Evolutionary conservation across 2,329 filamentous ascomycete genomes (phyloP), one percentile per base, ranked within the genome.

Genomic region (Cadophora sp.): DNA sequence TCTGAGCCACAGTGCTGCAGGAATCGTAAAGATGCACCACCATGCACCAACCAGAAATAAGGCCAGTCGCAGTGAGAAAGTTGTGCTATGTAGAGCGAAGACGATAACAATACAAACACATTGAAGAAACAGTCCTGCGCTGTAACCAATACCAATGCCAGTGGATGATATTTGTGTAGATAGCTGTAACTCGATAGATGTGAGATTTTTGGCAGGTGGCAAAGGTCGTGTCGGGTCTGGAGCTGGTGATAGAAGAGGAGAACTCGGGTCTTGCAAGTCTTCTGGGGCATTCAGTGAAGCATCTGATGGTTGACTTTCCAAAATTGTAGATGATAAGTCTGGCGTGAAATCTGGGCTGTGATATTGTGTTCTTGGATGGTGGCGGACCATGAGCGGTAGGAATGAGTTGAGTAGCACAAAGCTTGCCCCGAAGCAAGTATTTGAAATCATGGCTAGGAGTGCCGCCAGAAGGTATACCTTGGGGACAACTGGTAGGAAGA

Each of bases 381-480:
- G 89, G 58, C 95, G 88, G 67, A 98, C 96, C 11, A 99, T 85
- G 9, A 99, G 83, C 0, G 96, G 96, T 53, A 99, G 83, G 76
- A 97, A 99, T 0, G 94, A 97, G 81, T 99, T 99, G 56, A 99
- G 83, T 14, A 99, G 85, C 2, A 99, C 96, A 79, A 97, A 98
- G 0, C 94, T 97, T 19, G 94, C 94, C 26, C 96, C 96, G 77
- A 97, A 97, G 55, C 93, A 95, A 1, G 93, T 97, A 78, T 98
- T 98, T 43, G 94, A 92, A 61, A 98, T 83, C 72, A 98, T 93
- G 34, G 96, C 94, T 68, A 97, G 85, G 2, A 98, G 72, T 3
- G 92, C 92, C 55, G 92, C 95, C 12, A 98, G 79, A 2, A 97
- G 77, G 77, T 97, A 98, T 11, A 93, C 83, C 55, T 87, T 85